phyloP scores from a whole-genome alignment of 2,329 filamentous ascomycete species.

The Xylaria sp. region DNA sequence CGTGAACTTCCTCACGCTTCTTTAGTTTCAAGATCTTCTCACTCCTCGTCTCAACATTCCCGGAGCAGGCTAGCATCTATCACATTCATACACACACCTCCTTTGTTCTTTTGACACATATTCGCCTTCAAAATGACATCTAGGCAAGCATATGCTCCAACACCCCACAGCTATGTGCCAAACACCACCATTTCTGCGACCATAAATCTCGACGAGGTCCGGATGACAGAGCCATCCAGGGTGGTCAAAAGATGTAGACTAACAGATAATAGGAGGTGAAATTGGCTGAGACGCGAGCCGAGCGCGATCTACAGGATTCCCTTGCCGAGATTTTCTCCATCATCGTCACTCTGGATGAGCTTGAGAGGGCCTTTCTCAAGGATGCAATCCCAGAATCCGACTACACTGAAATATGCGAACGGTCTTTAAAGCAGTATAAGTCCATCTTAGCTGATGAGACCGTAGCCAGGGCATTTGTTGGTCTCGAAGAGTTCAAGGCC shows the following conservation, averaged over 20 bases:
- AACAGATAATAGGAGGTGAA: constrained; percentile 79
- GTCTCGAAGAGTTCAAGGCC: constrained; percentile 88
- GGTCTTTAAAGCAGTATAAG: constrained; percentile 95
- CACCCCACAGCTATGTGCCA: constrained; percentile 90
- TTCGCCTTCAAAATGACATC: constrained; percentile 57
- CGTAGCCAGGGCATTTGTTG: constrained; percentile 87
- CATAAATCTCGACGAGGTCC: constrained; percentile 92
- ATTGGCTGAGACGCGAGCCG: constrained; percentile 83
- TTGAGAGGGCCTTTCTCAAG: constrained; percentile 96
- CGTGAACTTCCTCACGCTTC: background rate
- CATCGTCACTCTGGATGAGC: constrained; percentile 91
- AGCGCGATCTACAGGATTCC: constrained; percentile 94
- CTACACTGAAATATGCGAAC: constrained; percentile 95
- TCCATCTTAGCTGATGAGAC: constrained; percentile 90
- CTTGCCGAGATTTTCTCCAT: constrained; percentile 98
- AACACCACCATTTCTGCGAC: constrained; percentile 84
- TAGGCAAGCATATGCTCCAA: constrained; percentile 83
- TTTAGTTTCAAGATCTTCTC: background rate
- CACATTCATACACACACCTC: background rate
- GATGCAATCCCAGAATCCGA: constrained; percentile 91
- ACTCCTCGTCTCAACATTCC: background rate
- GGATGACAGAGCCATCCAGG: constrained; percentile 24
- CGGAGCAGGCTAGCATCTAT: background rate
- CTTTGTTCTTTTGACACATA: background rate
- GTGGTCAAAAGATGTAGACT: constrained; percentile 7